A percentile compares a stretch with the other conserved stretches of the same genome.
Evolutionary conservation across 2,329 filamentous ascomycete genomes (phyloP).

Genomic region (Pseudocercospora vitis): DNA sequence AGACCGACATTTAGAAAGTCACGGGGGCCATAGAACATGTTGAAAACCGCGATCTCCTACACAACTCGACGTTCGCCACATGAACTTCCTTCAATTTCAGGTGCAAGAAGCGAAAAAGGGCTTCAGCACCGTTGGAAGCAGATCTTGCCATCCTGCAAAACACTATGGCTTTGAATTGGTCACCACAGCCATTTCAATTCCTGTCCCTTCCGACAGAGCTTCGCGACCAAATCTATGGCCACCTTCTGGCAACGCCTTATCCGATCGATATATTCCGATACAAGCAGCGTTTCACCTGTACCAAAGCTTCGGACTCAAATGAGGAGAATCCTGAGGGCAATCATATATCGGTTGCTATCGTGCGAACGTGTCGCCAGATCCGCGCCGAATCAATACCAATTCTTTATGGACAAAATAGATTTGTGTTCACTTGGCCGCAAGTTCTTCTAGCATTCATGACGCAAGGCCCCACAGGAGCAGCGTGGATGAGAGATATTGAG

Average conservation of each 20-base stretch:
- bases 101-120: too few species aligned
- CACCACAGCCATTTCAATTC: neutral
- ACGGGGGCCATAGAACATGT: too few species aligned
- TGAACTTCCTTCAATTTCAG: too few species aligned
- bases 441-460: neutral
- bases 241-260: neutral
- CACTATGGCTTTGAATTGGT: too few species aligned
- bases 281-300: neutral
- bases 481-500: neutral
- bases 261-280: neutral
- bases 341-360: slow-evolving; percentile 8
- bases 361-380: slow-evolving; percentile 17
- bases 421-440: neutral
- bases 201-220: neutral
- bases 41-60: too few species aligned
- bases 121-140: too few species aligned
- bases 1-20: too few species aligned
- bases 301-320: neutral
- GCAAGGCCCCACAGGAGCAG: neutral
- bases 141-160: too few species aligned
- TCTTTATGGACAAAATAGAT: slow-evolving; percentile 27
- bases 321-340: neutral
- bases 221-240: neutral
- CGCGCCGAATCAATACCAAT: slow-evolving; percentile 25
- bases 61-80: too few species aligned